Evolutionary conservation across 768 basidiomycete species (phyloP), one percentile per base, ranked within the genome.

Genomic region (Suillus alpinus): DNA sequence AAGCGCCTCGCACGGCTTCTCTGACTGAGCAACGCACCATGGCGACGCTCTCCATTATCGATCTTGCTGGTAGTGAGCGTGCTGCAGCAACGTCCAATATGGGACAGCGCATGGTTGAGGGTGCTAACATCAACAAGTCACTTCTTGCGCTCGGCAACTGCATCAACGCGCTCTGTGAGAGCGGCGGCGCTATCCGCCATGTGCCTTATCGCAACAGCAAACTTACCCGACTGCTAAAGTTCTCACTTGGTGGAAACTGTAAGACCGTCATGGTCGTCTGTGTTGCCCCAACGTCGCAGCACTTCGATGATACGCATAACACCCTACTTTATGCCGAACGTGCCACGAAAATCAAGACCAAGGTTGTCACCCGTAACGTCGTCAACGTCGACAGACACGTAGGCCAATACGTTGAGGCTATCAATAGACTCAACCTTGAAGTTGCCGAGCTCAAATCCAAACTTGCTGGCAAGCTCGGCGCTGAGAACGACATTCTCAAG

Each of bases 231-330:
- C 77, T 98, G 49, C 88, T 98, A 70, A 98, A 98, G 75, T 98
- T 98, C 79, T 95, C 96, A 1, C 85, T 98, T 52, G 96, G 96
- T 1, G 97, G 97, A 6, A 98, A 98, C 74, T 99, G 97, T 84
- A 94, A 96, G 77, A 99, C 97, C 1, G 95, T 97, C 70, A 99
- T 98, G 97, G 94, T 98, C 64, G 96, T 98, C 63, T 98, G 97
- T 72, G 81, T 99, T 51, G 95, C 95, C 0, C 97, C 97, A 1
- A 94, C 95, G 5, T 95, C 94, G 40, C 84, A 84, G 40, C 95
- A 99, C 76, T 97, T 98, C 72, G 97, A 98, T 70, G 97, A 99
- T 73, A 98, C 97, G 36, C 94, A 97, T 72, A 99, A 99, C 72
- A 98, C 97, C 2, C 88, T 99, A 52, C 80, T 97, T 62, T 99